A percentile compares a stretch with the other conserved stretches of the same genome.
Evolutionary conservation across 331 rosid genomes (phyloP).

Genomic region (Acacia pycnantha): DNA sequence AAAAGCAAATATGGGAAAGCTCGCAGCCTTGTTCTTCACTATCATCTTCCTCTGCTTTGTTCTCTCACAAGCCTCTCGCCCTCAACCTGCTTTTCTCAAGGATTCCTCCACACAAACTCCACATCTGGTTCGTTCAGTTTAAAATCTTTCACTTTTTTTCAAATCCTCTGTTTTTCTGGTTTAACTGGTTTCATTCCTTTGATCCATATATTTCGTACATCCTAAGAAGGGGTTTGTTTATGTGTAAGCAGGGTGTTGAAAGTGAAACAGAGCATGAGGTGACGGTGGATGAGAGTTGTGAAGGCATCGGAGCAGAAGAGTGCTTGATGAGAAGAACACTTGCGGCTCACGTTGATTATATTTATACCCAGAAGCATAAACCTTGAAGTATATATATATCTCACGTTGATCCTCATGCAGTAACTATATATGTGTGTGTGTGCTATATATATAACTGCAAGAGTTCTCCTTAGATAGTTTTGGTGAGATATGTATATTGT

Average conservation of each 20-base stretch:
- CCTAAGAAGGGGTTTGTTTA: background rate
- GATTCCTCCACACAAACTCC: slow-evolving; percentile 19
- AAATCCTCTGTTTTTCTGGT: slow-evolving; percentile 1
- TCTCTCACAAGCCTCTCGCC: slow-evolving; percentile 36
- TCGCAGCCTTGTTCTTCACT: slow-evolving; percentile 30
- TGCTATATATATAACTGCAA: background rate
- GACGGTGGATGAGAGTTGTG: slow-evolving; percentile 46
- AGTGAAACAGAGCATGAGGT: slow-evolving; percentile 27
- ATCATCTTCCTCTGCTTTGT: slow-evolving; percentile 44
- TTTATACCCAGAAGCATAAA: slow-evolving; percentile 65
- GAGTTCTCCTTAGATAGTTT: background rate
- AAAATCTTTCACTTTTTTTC: background rate
- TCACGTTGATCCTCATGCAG: background rate
- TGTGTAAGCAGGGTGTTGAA: slow-evolving; percentile 34
- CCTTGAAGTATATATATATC: too few species aligned
- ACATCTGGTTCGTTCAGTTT: slow-evolving; percentile 31
- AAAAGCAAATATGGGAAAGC: slow-evolving; percentile 40
- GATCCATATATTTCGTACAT: background rate
- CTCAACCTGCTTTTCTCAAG: slow-evolving; percentile 32
- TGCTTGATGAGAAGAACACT: slow-evolving; percentile 69
- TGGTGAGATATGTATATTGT: background rate
- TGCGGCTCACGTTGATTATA: slow-evolving; percentile 67
- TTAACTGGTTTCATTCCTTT: background rate
- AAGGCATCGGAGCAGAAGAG: slow-evolving; percentile 54
- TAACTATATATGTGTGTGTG: background rate